Percentiles rank a stretch among this genome's conserved stretches.
phyloP scores from a whole-genome alignment of 129 eudicot genomes.

The Pulicaria dysenterica region DNA sequence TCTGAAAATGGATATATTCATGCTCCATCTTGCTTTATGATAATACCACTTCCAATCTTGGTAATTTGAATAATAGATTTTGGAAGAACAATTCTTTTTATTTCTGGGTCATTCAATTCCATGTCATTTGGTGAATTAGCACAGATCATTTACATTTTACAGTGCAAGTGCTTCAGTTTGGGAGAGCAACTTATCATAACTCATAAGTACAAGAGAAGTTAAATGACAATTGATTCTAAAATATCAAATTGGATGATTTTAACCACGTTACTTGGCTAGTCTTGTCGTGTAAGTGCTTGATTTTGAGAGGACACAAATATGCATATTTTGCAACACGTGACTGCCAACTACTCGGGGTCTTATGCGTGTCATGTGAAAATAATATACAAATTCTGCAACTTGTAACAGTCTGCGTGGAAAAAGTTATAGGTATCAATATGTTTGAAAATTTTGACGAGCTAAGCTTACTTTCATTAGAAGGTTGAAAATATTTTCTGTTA shows the following conservation, averaged over 20 bases:
- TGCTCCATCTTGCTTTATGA: constrained; percentile 18
- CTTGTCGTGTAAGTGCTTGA: neutral
- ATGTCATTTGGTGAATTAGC: constrained; percentile 19
- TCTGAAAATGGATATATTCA: constrained; percentile 6
- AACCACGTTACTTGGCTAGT: neutral
- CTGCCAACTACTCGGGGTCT: neutral
- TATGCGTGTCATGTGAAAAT: neutral
- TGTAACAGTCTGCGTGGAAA: neutral
- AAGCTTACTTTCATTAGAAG: neutral
- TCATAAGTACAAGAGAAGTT: neutral
- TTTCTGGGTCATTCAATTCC: neutral
- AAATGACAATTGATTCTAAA: neutral
- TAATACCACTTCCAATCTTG: neutral
- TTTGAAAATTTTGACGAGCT: neutral
- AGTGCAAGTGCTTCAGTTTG: neutral
- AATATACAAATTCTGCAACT: neutral
- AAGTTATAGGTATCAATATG: too few relatives aligned
- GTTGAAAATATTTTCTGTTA: neutral
- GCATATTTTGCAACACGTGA: constrained; percentile 17
- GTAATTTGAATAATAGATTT: constrained; percentile 8
- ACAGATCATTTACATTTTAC: neutral
- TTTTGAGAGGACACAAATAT: constrained; percentile 2
- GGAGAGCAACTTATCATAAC: neutral
- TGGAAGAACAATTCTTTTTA: neutral
- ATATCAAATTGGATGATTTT: neutral